phyloP scores from a whole-genome alignment of 306 rosid genomes.

The Ochetophila trinervis region DNA sequence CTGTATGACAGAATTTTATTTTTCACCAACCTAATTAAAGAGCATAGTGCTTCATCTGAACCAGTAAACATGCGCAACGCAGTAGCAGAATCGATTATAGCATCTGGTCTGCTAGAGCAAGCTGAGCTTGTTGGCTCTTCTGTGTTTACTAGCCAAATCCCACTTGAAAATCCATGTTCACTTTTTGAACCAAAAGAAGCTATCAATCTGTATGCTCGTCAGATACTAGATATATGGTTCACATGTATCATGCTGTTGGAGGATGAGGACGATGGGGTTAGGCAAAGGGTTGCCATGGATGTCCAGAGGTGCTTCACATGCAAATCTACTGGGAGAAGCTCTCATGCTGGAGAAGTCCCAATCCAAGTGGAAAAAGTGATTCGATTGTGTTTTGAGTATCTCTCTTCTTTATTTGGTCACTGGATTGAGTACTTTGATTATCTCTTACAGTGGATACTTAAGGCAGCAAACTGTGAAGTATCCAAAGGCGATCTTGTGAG shows the following conservation, averaged over 20 bases:
- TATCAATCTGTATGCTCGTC: conserved; percentile 60
- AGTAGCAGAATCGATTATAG: conserved; percentile 72
- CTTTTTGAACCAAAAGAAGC: conserved; percentile 43
- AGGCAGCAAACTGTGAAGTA: conserved; percentile 39
- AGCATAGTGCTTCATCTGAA: conserved; percentile 64
- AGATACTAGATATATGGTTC: conserved; percentile 69
- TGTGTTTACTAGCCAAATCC: conserved; percentile 37
- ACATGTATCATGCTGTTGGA: conserved; percentile 85
- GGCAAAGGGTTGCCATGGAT: conserved; percentile 62
- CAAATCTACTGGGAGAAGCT: conserved; percentile 37
- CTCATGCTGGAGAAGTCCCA: conserved; percentile 43
- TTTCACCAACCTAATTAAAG: conserved; percentile 51
- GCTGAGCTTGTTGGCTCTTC: conserved; percentile 48
- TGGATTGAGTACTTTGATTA: conserved; percentile 73
- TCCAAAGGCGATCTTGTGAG: conserved; percentile 74
- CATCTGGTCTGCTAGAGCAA: conserved; percentile 86
- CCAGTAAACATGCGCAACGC: conserved; percentile 74
- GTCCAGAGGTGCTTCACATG: conserved; percentile 62
- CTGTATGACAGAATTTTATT: conserved; percentile 50
- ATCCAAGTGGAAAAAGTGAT: conserved; percentile 90
- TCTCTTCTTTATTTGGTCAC: conserved; percentile 73
- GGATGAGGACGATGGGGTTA: conserved; percentile 80
- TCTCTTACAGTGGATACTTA: conserved; percentile 57
- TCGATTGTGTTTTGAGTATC: conserved; percentile 69
- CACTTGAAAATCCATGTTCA: conserved; percentile 29